Conservation (phyloP, 257 asterid genomes). For the Salvia splendens region DNA sequence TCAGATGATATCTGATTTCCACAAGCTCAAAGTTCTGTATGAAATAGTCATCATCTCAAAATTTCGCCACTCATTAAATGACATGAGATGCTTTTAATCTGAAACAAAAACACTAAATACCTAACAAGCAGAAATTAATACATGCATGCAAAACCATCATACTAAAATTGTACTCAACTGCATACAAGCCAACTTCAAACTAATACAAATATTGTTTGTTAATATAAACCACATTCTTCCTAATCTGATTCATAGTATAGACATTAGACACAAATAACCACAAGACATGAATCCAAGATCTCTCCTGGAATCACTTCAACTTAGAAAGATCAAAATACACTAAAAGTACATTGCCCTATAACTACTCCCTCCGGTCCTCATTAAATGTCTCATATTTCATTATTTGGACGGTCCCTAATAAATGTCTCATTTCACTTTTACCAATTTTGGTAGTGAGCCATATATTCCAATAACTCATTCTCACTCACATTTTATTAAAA, state of each 20-base stretch:
- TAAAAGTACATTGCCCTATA: background rate
- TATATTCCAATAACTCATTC: too few species aligned
- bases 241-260: background rate
- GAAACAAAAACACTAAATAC: background rate
- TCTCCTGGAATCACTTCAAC: constrained; percentile 2
- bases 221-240: background rate
- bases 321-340: background rate
- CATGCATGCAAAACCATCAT: background rate
- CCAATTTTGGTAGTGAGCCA: too few species aligned
- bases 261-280: background rate
- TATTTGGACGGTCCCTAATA: too few species aligned
- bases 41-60: background rate
- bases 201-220: background rate
- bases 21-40: background rate
- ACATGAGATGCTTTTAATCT: background rate
- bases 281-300: constrained; percentile 13
- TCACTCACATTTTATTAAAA: too few species aligned
- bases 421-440: too few species aligned
- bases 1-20: background rate
- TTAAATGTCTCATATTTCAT: too few species aligned
- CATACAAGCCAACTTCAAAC: constrained; percentile 1
- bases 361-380: too few species aligned
- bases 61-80: background rate
- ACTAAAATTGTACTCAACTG: background rate
- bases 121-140: background rate